A percentile compares a stretch with the other conserved stretches of the same genome.
Conservation (phyloP, 148 eudicot species). For the Simmondsia chinensis region DNA sequence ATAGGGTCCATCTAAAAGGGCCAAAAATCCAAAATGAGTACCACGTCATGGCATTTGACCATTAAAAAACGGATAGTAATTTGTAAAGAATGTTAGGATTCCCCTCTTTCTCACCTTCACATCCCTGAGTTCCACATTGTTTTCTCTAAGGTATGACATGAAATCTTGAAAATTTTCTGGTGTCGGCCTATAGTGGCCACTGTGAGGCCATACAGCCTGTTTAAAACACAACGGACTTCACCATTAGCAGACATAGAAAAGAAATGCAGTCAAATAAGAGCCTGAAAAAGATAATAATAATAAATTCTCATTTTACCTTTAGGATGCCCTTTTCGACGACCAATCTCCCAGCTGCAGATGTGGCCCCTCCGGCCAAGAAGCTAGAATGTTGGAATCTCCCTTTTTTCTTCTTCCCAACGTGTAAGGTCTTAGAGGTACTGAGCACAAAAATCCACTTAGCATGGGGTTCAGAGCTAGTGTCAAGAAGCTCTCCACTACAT, state of each 20-base stretch:
- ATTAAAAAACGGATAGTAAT: background rate
- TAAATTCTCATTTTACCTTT: slow-evolving; percentile 40
- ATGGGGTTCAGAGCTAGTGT: slow-evolving; percentile 53
- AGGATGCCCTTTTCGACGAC: slow-evolving; percentile 66
- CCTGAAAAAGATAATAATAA: too few species aligned
- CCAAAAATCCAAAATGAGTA: slow-evolving; percentile 2
- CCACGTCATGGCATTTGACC: slow-evolving; percentile 1
- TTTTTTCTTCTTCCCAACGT: slow-evolving; percentile 83
- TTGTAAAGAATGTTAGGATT: background rate
- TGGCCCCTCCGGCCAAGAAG: slow-evolving; percentile 98
- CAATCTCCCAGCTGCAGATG: slow-evolving; percentile 90
- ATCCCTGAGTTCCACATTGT: slow-evolving; percentile 68
- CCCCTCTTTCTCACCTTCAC: slow-evolving; percentile 53
- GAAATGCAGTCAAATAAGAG: too few species aligned
- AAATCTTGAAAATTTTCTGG: slow-evolving; percentile 85
- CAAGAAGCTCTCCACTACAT: slow-evolving; percentile 50
- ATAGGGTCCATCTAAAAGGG: slow-evolving; percentile 61
- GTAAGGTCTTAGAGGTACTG: slow-evolving; percentile 74
- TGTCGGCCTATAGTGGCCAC: slow-evolving; percentile 94
- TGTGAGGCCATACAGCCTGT: slow-evolving; percentile 97
- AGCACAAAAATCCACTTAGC: slow-evolving; percentile 95
- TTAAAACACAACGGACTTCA: background rate
- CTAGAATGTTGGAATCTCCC: slow-evolving; percentile 97
- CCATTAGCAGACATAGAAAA: background rate
- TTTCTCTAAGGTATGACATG: slow-evolving; percentile 54